These are phyloP conservation scores for Casuarina cunninghamiana DNA, from an alignment of 306 rosid genomes.

Conservation along the genomic window DNA sequence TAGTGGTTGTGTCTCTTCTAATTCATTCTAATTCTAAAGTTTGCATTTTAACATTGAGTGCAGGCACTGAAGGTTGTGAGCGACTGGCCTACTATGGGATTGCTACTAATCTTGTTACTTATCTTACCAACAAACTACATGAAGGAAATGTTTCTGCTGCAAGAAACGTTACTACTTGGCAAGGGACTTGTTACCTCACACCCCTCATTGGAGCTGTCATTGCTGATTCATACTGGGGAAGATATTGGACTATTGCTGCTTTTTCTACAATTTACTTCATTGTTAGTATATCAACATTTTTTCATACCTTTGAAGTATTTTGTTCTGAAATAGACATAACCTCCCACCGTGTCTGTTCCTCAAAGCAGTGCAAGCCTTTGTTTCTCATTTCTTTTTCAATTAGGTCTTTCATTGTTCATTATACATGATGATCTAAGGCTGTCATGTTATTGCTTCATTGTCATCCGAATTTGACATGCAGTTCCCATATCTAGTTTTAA, in stretches of 20 bases:
- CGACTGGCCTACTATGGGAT: conserved; percentile 26
- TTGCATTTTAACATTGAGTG: background rate
- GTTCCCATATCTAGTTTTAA: background rate
- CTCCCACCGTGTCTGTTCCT: background rate
- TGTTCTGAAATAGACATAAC: background rate
- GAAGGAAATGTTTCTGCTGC: conserved; percentile 39
- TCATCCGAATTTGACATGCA: background rate
- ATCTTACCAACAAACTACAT: conserved; percentile 31
- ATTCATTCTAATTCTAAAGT: background rate
- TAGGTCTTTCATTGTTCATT: background rate
- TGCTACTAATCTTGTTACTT: conserved; percentile 37
- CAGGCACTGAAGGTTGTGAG: conserved; percentile 29
- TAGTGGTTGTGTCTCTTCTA: background rate
- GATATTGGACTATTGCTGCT: conserved; percentile 41
- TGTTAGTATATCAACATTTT: conserved; percentile 12
- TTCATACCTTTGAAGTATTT: background rate
- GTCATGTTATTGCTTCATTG: background rate
- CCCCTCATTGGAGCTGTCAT: conserved; percentile 33
- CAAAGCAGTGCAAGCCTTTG: background rate
- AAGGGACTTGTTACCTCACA: conserved; percentile 38
- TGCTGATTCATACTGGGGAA: conserved; percentile 41
- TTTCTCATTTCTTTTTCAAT: conserved; percentile 9
- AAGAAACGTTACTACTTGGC: conserved; percentile 31
- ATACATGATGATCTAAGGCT: background rate
- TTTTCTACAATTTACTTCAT: conserved; percentile 27